Evolutionary conservation across 2,329 filamentous ascomycete species (phyloP), one percentile per base, ranked within the genome.

Genomic region (Fusarium sp.): DNA sequence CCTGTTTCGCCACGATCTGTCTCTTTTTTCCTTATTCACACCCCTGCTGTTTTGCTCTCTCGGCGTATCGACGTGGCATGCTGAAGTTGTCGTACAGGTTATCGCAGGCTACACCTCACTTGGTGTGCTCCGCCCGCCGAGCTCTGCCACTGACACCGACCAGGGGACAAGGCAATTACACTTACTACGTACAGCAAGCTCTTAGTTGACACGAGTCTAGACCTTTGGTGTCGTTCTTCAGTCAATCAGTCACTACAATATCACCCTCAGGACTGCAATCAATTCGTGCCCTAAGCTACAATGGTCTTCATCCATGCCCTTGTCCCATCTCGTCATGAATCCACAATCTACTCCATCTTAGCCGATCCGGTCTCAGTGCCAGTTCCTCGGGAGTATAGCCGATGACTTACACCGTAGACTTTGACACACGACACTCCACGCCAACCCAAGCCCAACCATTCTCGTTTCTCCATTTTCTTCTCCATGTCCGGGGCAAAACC

Each of bases 331-430:
- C 61, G 51, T 65, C 62, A 66, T 64, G 45, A 64, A 47, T 32
- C 60, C 65, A 60, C 59, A 52, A 52, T 56, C 47, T 48, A 42
- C 54, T 52, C 64, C 45, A 65, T 59, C 64, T 47, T 53, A 36
- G 58, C 55, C 61, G 62, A 68, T 71, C 67, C 55, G 55, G 69
- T 68, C 56, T 57, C 70, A 66, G 68, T 58, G 60, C 68, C 70
- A 69, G 68, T 56, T 71, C 58, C 62, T 70, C 59, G 69, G 66
- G 67, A 62, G 54, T 57, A 45, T 58, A 43, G 56, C 57, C 56
- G 60, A 42, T 45, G 47, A 61, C 62, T 56, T 62, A 59, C 36
- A 56, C 50, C 48, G 45, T 38, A 58, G 50, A 52, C 48, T 56
- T 59, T 60, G 65, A 64, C 68, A 63, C 56, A 46, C 46, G 30